Base-by-base conservation (phyloP, 768 basidiomycete species). In the Tylopilus rubrobrunneus region DNA sequence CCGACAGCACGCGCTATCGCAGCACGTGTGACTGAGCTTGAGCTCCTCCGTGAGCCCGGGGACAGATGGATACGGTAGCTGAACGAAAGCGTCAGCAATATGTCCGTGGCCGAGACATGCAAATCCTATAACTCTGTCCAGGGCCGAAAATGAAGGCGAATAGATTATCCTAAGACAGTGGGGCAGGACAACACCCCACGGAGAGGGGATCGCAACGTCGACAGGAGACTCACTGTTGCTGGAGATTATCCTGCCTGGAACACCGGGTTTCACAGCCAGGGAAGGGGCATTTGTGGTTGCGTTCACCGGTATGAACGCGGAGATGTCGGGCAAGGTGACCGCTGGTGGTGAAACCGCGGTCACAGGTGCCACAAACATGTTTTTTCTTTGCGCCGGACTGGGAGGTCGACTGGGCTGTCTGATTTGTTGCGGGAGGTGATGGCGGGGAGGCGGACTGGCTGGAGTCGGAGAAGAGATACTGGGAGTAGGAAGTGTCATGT, bases 191-290 rank as follows among this genome's bases (percentile, higher is more conserved):
- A 47, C 31, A 29, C 31, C 29, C 36, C 41, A 36, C 10, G 43
- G 31, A 49, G 27, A 41, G 41, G 52, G 49, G 49, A 57, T 48
- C 49, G 17, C 19, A 29, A 41, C 8, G 28, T 14, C 33, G n/a
- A 48, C 29, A 11, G 28, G 28, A 51, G 11, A 57, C 68, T 55
- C 15, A 70, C 68, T 70, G 68, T n/a, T 70, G 68, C 27, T 70
- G 83, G 17, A 96, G 78, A 60, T 96, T 96, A 62, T 96, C 93
- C 69, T 93, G 91, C 33, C 92, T 76, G 11, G 89, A 92, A 60
- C 93, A 95, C 17, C 89, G 79, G 2, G 92, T 94, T 62, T 93
- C 89, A 68, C 92, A 96, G 23, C 92, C 92, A n/a, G 93, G 92
- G 74, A 92, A 95, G 33, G 93, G 92, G 65, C 92, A 96, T 55